Percentiles rank a stretch among this genome's conserved stretches.
Conservation (phyloP, 2,329 filamentous ascomycete genomes). For the Chalaropsis thielavioides region DNA sequence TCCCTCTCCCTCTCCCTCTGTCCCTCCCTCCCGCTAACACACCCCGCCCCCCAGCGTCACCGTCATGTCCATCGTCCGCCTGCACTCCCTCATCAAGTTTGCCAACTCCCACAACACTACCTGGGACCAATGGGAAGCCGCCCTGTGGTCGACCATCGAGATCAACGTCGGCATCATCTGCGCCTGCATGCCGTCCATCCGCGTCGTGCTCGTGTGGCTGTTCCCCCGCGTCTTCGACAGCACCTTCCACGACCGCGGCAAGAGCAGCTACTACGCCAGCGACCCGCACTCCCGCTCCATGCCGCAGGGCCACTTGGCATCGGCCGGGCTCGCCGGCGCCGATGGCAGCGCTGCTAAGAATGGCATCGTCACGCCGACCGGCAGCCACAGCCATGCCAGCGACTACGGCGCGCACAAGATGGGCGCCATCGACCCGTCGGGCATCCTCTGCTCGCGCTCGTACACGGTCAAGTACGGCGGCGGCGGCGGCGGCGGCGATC, state of each 20-base stretch:
- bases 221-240: conserved; percentile 24
- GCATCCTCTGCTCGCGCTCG: conserved; percentile 10
- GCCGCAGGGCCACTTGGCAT: not conserved
- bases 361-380: not conserved
- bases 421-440: not conserved
- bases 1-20: not conserved
- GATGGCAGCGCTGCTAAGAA: not conserved
- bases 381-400: not conserved
- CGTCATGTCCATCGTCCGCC: conserved; percentile 24
- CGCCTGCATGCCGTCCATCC: conserved; percentile 24
- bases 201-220: conserved; percentile 23
- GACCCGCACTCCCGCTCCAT: conserved; percentile 11
- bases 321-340: not conserved
- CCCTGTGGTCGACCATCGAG: conserved; percentile 25
- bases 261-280: conserved; percentile 21
- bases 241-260: conserved; percentile 19
- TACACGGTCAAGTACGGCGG: conserved; percentile 13
- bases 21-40: conserved; percentile 7
- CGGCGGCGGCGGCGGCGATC: too few relatives aligned
- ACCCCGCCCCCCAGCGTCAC: conserved; percentile 20
- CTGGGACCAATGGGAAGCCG: conserved; percentile 22
- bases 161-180: conserved; percentile 25
- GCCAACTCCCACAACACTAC: conserved; percentile 23
- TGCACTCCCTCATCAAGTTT: conserved; percentile 22
- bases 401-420: not conserved